A percentile compares a stretch with the other conserved stretches of the same genome.
Conservation (phyloP, 2,329 filamentous ascomycete species). For the Aspergillaceae sp. region DNA sequence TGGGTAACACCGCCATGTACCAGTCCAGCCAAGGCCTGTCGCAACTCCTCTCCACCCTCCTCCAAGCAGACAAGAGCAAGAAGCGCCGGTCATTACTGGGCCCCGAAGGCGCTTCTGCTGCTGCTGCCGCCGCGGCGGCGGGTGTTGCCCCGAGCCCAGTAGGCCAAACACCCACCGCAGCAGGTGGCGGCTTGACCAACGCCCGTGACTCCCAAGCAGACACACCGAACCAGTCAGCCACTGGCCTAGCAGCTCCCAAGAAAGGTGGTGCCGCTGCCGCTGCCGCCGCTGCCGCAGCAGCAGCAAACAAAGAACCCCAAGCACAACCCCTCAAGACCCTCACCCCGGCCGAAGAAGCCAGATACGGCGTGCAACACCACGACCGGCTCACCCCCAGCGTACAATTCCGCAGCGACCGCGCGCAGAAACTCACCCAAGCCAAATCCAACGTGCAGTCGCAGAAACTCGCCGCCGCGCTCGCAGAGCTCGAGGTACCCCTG, state of each 20-base stretch:
- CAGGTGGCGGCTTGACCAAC: conserved; percentile 22
- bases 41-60: conserved; percentile 70
- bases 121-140: too few relatives aligned
- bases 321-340: conserved; percentile 59
- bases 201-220: conserved; percentile 30
- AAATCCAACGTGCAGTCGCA: conserved; percentile 44
- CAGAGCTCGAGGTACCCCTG: conserved; percentile 40
- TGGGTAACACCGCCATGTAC: conserved; percentile 62
- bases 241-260: conserved; percentile 18
- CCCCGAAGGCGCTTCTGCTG: conserved; percentile 40
- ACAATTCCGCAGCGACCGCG: conserved; percentile 66
- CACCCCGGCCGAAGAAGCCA: conserved; percentile 62
- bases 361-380: conserved; percentile 77
- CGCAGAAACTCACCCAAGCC: conserved; percentile 42
- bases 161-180: conserved; percentile 43
- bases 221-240: conserved; percentile 20
- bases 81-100: conserved; percentile 69
- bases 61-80: conserved; percentile 77
- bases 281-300: conserved; percentile 23
- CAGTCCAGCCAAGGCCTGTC: conserved; percentile 73
- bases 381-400: conserved; percentile 80
- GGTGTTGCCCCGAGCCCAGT: conserved; percentile 36
- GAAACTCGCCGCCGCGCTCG: conserved; percentile 40
- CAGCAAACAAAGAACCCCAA: conserved; percentile 32
- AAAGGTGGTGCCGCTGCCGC: conserved; percentile 30